Evolutionary conservation across 257 asterid genomes (phyloP).

Genomic region (Solanum medicagineum): DNA sequence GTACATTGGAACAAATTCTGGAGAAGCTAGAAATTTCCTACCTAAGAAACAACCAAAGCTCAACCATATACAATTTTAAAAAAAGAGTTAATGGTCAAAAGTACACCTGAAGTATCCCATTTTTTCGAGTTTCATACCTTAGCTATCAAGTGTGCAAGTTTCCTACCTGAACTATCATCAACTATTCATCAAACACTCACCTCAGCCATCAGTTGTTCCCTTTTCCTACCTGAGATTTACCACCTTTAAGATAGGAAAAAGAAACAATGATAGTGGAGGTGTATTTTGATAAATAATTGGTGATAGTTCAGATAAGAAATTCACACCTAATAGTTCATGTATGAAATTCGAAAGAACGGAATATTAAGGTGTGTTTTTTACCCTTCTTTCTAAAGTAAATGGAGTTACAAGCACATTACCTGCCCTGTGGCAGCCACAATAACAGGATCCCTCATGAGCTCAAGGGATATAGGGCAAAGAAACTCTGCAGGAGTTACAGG

Average conservation of each 20-base stretch:
- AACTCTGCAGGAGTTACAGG: slow-evolving; percentile 68
- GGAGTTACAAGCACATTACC: slow-evolving; percentile 5
- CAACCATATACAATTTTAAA: neutral
- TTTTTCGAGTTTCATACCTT: neutral
- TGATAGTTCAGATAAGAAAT: neutral
- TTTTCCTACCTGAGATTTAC: neutral
- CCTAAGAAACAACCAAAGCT: neutral
- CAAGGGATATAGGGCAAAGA: slow-evolving; percentile 92
- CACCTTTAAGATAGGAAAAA: neutral
- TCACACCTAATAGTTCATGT: neutral
- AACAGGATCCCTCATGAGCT: slow-evolving; percentile 94
- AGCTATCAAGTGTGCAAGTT: neutral
- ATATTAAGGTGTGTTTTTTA: neutral
- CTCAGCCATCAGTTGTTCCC: neutral
- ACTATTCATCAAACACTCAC: neutral
- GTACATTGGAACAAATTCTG: neutral
- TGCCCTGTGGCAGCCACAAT: slow-evolving; percentile 72
- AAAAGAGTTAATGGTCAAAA: neutral
- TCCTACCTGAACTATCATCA: neutral
- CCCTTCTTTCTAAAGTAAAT: neutral
- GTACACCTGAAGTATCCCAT: neutral
- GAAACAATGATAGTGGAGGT: neutral
- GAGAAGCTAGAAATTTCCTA: neutral
- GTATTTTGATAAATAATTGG: neutral
- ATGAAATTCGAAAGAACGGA: neutral